Evolutionary conservation across 2,329 filamentous ascomycete genomes (phyloP).

Genomic region (Pestalotiopsis sp.): DNA sequence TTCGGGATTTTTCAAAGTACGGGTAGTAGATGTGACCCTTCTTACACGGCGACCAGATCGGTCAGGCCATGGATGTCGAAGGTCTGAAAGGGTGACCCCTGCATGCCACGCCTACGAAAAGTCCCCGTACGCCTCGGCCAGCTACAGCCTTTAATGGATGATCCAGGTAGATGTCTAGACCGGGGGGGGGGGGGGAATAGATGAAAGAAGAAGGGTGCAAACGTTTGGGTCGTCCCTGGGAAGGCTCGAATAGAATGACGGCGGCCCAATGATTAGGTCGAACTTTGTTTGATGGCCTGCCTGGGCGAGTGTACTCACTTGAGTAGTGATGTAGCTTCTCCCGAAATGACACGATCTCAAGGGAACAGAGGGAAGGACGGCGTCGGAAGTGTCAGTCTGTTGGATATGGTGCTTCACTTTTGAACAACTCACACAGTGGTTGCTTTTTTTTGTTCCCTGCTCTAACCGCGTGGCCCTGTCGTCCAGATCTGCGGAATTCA

Average conservation of each 20-base stretch:
- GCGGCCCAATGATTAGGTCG: no score
- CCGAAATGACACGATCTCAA: no score
- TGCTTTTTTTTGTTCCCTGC: background rate
- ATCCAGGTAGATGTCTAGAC: background rate
- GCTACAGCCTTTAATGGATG: background rate
- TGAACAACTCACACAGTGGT: background rate
- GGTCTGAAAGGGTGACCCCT: constrained; percentile 8
- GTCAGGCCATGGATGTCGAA: constrained; percentile 2
- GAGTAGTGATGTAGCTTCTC: no score
- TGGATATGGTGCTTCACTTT: no score
- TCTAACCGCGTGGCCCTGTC: background rate
- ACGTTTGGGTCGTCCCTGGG: no score
- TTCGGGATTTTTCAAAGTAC: background rate
- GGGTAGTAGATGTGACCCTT: background rate
- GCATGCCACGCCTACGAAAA: background rate
- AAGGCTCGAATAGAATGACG: no score
- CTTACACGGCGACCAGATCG: background rate
- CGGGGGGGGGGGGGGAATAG: background rate
- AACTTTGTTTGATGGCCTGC: no score
- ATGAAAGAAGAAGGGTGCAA: no score
- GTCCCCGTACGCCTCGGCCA: constrained; percentile 1
- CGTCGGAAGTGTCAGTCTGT: no score
- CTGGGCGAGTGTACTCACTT: no score
- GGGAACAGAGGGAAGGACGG: no score
- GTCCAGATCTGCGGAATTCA: background rate